A percentile compares a stretch with the other conserved stretches of the same genome.
Conservation (phyloP, 495 filamentous ascomycete genomes). For the Aspergillus sclerotioniger region DNA sequence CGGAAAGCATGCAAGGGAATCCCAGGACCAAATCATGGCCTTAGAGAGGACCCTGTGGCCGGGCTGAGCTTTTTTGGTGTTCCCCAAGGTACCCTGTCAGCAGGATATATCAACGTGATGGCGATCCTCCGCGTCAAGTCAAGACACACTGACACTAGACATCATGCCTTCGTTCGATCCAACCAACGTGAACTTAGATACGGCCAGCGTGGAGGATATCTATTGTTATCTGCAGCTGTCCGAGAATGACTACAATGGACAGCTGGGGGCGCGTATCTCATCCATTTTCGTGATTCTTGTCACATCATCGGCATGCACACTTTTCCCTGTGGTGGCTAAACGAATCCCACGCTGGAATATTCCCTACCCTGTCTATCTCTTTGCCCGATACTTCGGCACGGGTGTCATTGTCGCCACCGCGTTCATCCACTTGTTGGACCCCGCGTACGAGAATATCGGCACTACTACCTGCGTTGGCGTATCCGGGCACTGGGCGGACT, state of each 20-base stretch:
- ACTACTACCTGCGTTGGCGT: conserved; percentile 50
- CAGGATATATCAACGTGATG: conserved; percentile 1
- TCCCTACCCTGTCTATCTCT: conserved; percentile 63
- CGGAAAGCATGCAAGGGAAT: neutral
- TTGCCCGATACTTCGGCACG: conserved; percentile 68
- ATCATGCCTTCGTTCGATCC: conserved; percentile 30
- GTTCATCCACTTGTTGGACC: conserved; percentile 55
- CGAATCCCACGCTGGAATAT: conserved; percentile 53
- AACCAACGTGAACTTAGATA: conserved; percentile 32
- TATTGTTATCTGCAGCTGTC: conserved; percentile 32
- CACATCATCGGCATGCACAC: conserved; percentile 39
- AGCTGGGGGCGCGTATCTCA: conserved; percentile 39
- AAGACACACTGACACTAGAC: neutral
- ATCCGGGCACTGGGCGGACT: conserved; percentile 45
- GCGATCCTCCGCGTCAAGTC: neutral
- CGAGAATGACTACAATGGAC: conserved; percentile 41
- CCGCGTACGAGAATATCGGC: conserved; percentile 51
- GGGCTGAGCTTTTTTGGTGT: neutral
- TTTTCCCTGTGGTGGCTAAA: conserved; percentile 64
- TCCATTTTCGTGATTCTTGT: conserved; percentile 43
- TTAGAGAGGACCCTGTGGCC: neutral
- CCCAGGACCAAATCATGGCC: neutral
- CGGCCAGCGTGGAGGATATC: conserved; percentile 30
- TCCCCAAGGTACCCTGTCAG: neutral
- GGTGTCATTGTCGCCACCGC: conserved; percentile 72